Percentiles rank a stretch among this genome's conserved stretches.
Conservation (phyloP, 108 stramenopile genomes). For the Fistulifera pelliculosa region DNA sequence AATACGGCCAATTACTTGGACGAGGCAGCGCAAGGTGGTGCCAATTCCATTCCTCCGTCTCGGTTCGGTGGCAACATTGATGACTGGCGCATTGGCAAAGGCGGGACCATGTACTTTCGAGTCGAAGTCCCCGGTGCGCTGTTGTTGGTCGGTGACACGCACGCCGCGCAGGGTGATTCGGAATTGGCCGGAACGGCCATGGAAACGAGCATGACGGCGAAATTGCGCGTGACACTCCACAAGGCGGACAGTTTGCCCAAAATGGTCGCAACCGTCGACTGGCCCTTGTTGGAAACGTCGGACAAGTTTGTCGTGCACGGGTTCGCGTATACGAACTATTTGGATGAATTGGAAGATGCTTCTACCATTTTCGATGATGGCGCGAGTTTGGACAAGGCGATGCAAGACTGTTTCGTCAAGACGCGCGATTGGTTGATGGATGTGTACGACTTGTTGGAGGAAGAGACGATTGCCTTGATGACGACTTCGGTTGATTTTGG, state of each 20-base stretch:
- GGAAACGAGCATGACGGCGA: slow-evolving; percentile 26
- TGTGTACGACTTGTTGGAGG: slow-evolving; percentile 17
- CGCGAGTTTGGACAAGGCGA: slow-evolving; percentile 17
- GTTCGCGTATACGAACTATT: slow-evolving; percentile 20
- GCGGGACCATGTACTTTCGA: slow-evolving; percentile 25
- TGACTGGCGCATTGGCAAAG: slow-evolving; percentile 25
- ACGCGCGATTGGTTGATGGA: slow-evolving; percentile 27
- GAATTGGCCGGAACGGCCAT: slow-evolving; percentile 30
- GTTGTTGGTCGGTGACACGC: slow-evolving; percentile 25
- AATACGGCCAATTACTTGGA: slow-evolving; percentile 25
- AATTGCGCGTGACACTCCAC: slow-evolving; percentile 24
- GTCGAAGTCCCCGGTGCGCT: slow-evolving; percentile 20
- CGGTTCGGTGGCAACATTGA: slow-evolving; percentile 23
- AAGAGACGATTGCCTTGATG: slow-evolving; percentile 27
- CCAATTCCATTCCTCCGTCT: slow-evolving; percentile 20
- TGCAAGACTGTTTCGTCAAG: slow-evolving; percentile 20
- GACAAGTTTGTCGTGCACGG: slow-evolving; percentile 17
- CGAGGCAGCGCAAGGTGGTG: slow-evolving; percentile 18
- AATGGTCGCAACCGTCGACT: slow-evolving; percentile 6
- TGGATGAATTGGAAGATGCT: slow-evolving; percentile 18
- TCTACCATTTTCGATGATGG: slow-evolving; percentile 17
- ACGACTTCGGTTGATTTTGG: slow-evolving; percentile 21
- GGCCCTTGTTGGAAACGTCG: slow-evolving; percentile 18
- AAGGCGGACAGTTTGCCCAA: slow-evolving; percentile 15
- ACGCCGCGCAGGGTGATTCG: slow-evolving; percentile 28